These are phyloP conservation scores for Wickerhamiella nectarea DNA, from an alignment of 805 yeast genomes.

Conservation along the genomic window DNA sequence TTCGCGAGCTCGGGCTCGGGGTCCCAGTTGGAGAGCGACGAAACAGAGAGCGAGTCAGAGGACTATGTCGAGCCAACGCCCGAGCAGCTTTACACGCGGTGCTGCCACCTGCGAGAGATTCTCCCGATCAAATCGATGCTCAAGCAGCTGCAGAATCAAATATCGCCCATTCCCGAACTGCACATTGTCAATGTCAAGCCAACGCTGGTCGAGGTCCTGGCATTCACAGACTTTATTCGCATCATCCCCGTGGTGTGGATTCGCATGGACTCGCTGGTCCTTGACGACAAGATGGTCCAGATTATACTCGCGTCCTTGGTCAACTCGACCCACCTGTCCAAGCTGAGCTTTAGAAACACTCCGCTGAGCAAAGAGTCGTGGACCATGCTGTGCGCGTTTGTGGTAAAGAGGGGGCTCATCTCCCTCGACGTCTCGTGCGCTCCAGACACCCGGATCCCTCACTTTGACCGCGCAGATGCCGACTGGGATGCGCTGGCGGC, in stretches of 20 bases:
- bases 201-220: conserved; percentile 70
- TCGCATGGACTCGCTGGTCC: conserved; percentile 62
- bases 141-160: conserved; percentile 64
- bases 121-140: conserved; percentile 82
- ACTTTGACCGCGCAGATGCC: conserved; percentile 48
- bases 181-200: conserved; percentile 81
- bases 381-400: conserved; percentile 63
- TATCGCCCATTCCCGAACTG: conserved; percentile 57
- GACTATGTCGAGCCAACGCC: conserved; percentile 28
- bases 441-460: conserved; percentile 15
- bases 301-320: conserved; percentile 58
- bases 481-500: conserved; percentile 73
- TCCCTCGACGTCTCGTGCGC: conserved; percentile 22
- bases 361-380: conserved; percentile 62
- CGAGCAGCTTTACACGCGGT: conserved; percentile 74
- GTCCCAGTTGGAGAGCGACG: no score
- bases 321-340: conserved; percentile 51
- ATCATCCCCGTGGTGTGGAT: conserved; percentile 70
- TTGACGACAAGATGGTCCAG: conserved; percentile 64
- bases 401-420: conserved; percentile 37
- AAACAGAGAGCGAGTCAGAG: background rate
- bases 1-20: no score
- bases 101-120: conserved; percentile 86
- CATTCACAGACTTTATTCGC: conserved; percentile 78
- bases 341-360: conserved; percentile 66